A percentile compares a stretch with the other conserved stretches of the same genome.
Conservation (phyloP, 768 basidiomycete species). For the Russula sp. region DNA sequence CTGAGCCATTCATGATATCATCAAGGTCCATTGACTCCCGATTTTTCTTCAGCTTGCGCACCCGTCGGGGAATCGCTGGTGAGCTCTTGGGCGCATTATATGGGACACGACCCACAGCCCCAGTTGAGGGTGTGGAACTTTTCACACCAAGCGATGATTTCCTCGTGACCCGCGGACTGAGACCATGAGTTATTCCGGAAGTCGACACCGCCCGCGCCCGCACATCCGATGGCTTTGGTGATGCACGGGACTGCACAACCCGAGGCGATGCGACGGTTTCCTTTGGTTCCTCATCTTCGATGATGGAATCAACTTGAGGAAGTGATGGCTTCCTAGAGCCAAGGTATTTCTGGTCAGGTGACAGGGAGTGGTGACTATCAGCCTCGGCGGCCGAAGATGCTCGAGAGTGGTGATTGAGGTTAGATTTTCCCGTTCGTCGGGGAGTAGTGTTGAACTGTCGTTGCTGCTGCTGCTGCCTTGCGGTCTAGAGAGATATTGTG, state of each 20-base stretch:
- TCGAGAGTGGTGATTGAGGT: not conserved
- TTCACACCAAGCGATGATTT: slow-evolving; percentile 9
- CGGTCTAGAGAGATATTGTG: not conserved
- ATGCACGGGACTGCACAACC: not conserved
- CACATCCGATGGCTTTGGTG: not conserved
- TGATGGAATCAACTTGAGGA: slow-evolving; percentile 52
- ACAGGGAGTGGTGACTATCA: slow-evolving; percentile 2
- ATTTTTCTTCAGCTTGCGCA: slow-evolving; percentile 45
- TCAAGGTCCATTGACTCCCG: slow-evolving; percentile 70
- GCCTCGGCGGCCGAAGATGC: not conserved
- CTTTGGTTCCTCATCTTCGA: slow-evolving; percentile 49
- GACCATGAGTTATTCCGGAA: slow-evolving; percentile 17
- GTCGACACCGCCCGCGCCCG: slow-evolving; percentile 24
- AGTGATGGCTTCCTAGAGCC: slow-evolving; percentile 35
- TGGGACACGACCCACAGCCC: slow-evolving; percentile 5
- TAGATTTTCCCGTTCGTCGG: not conserved
- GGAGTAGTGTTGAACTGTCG: not conserved
- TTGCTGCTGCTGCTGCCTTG: slow-evolving; percentile 7
- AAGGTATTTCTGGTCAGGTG: slow-evolving; percentile 9
- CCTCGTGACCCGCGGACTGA: not conserved
- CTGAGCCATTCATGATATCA: slow-evolving; percentile 64
- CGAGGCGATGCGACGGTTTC: not conserved
- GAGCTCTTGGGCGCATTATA: slow-evolving; percentile 1
- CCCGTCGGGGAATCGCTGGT: slow-evolving; percentile 39
- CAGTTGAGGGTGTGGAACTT: slow-evolving; percentile 4